These are phyloP conservation scores for Boletellus deceptivus DNA, from an alignment of 1,284 basidiomycete species.

Conservation along the genomic window DNA sequence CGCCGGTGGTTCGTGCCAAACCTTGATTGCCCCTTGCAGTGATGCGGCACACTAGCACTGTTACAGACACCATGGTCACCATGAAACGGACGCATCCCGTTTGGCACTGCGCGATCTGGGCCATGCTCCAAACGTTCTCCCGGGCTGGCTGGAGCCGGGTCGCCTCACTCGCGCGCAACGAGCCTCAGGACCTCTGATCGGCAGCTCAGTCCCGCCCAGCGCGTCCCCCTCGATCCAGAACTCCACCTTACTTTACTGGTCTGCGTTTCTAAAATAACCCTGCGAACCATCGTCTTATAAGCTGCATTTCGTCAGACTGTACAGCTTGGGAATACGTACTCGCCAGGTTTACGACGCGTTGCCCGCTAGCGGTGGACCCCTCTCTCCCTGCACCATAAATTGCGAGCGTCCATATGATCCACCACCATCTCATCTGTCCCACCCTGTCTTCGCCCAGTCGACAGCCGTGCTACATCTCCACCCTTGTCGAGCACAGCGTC, in stretches of 20 bases:
- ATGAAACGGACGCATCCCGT: not conserved
- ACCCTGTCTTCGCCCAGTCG: constrained; percentile 7
- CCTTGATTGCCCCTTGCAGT: constrained; percentile 22
- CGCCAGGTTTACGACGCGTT: constrained; percentile 30
- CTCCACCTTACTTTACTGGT: constrained; percentile 26
- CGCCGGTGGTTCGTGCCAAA: constrained; percentile 11
- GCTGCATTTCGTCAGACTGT: constrained; percentile 31
- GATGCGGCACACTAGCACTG: not conserved
- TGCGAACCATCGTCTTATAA: constrained; percentile 22
- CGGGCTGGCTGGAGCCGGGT: constrained; percentile 16
- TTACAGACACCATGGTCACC: constrained; percentile 22
- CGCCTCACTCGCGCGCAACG: constrained; percentile 20
- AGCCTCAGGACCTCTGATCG: constrained; percentile 18
- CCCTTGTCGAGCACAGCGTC: constrained; percentile 5
- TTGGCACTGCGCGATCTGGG: too few species aligned
- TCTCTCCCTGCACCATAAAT: constrained; percentile 30
- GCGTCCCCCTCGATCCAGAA: constrained; percentile 25
- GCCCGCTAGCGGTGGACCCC: constrained; percentile 24
- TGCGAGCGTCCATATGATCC: constrained; percentile 17
- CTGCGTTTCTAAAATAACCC: constrained; percentile 32
- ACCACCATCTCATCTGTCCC: constrained; percentile 11
- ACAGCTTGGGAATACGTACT: constrained; percentile 36
- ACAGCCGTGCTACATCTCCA: not conserved
- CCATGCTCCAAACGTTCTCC: constrained; percentile 10
- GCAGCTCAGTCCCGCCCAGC: constrained; percentile 19